These are phyloP conservation scores for Beauveria bassiana DNA, from an alignment of 2,329 filamentous ascomycete genomes.

Conservation along the genomic window DNA sequence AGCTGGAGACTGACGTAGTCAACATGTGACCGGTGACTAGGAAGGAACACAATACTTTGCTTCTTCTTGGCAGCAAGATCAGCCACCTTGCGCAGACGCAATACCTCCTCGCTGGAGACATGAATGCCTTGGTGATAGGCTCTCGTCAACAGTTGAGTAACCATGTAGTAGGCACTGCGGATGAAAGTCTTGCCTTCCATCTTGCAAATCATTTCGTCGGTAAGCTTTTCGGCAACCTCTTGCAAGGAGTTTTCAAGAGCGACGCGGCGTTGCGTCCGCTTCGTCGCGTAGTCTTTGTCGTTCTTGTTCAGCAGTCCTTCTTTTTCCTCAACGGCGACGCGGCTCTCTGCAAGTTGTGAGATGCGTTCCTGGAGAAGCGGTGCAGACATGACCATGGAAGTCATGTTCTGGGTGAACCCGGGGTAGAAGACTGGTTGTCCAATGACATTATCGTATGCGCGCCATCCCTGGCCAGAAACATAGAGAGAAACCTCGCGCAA, in stretches of 20 bases:
- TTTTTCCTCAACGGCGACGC: conserved; percentile 67
- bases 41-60: conserved; percentile 92
- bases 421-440: conserved; percentile 90
- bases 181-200: conserved; percentile 95
- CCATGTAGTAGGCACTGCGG: conserved; percentile 80
- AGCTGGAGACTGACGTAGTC: conserved; percentile 94
- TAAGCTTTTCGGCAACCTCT: conserved; percentile 78
- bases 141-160: conserved; percentile 78
- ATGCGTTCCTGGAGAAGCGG: conserved; percentile 70
- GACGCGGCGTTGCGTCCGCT: conserved; percentile 46
- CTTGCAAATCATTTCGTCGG: conserved; percentile 97
- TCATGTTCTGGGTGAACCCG: conserved; percentile 90
- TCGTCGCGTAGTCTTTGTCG: conserved; percentile 43
- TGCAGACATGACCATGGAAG: conserved; percentile 64
- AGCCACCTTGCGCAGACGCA: conserved; percentile 73
- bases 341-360: conserved; percentile 63
- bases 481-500: conserved; percentile 89
- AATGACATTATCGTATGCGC: conserved; percentile 82
- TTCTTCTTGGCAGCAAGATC: conserved; percentile 76
- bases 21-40: conserved; percentile 89
- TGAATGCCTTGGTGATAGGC: conserved; percentile 98
- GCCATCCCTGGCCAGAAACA: conserved; percentile 90
- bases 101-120: conserved; percentile 87
- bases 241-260: conserved; percentile 67
- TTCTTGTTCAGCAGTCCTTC: conserved; percentile 58